Evolutionary conservation across 2,329 filamentous ascomycete species (phyloP).

Genomic region (Nothomitra cinnamomea): DNA sequence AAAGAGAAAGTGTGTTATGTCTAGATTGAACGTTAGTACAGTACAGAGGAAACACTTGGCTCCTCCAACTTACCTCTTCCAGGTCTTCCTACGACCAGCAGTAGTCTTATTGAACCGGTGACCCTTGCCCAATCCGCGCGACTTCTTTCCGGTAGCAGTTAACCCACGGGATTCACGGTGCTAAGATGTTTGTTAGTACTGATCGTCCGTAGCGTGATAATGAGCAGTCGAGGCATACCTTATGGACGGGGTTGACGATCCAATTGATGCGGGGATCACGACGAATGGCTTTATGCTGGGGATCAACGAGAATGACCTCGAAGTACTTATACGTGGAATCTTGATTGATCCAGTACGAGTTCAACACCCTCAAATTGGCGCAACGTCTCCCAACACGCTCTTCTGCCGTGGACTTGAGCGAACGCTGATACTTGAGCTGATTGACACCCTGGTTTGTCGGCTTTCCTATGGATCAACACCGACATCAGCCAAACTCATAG

Average conservation of each 20-base stretch:
- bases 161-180: constrained; percentile 97
- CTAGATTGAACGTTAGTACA: too few relatives aligned
- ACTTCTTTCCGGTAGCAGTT: constrained; percentile 98
- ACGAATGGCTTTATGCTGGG: constrained; percentile 99
- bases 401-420: constrained; percentile 92
- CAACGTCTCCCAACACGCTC: constrained; percentile 99
- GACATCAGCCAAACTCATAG: neutral
- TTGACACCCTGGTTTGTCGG: constrained; percentile 99
- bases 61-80: constrained; percentile 64
- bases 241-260: constrained; percentile 99
- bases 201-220: too few relatives aligned
- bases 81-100: constrained; percentile 97
- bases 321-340: constrained; percentile 99
- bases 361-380: constrained; percentile 97
- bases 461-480: constrained; percentile 51
- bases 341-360: constrained; percentile 99
- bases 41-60: too few relatives aligned
- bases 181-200: constrained; percentile 19
- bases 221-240: constrained; percentile 28
- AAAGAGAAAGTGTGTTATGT: constrained; percentile 6
- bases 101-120: constrained; percentile 98
- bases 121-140: constrained; percentile 97
- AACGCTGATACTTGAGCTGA: constrained; percentile 99
- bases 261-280: constrained; percentile 99
- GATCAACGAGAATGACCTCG: constrained; percentile 99